Conservation (phyloP, 176 grass and related monocot genomes). For the Musa beccarii region DNA sequence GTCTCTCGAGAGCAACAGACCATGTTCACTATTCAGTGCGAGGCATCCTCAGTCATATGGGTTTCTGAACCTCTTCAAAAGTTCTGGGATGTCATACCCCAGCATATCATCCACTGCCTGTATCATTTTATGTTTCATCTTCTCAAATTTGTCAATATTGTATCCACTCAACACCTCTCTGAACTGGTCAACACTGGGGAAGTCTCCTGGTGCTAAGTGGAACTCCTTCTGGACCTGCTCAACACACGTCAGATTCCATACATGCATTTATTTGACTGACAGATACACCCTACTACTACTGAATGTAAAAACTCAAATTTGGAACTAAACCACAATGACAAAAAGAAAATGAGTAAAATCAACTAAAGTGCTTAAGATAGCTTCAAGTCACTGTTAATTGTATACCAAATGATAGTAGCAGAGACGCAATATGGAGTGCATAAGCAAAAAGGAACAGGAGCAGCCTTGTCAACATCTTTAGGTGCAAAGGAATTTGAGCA, state of each 20-base stretch:
- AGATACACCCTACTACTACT: too few relatives aligned
- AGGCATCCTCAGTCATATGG: constrained; percentile 45
- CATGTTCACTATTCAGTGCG: neutral
- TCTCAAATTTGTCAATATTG: constrained; percentile 76
- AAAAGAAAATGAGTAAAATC: neutral
- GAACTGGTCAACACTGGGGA: constrained; percentile 66
- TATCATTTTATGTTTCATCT: constrained; percentile 57
- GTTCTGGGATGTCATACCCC: constrained; percentile 64
- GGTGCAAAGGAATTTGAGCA: too few relatives aligned
- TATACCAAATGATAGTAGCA: neutral
- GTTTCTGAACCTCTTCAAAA: constrained; percentile 82
- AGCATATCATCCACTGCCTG: constrained; percentile 79
- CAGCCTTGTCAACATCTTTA: too few relatives aligned
- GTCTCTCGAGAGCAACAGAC: too few relatives aligned
- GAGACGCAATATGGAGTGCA: too few relatives aligned
- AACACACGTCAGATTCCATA: neutral
- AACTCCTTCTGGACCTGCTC: constrained; percentile 69
- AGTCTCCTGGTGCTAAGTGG: constrained; percentile 55
- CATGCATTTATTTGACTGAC: neutral
- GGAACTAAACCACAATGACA: neutral
- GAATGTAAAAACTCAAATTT: too few relatives aligned
- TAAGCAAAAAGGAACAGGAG: too few relatives aligned
- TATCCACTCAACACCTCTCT: constrained; percentile 40
- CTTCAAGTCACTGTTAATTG: neutral
- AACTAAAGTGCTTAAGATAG: neutral